phyloP scores from a whole-genome alignment of 2,329 filamentous ascomycete species.

The Aspergillus fischeri region DNA sequence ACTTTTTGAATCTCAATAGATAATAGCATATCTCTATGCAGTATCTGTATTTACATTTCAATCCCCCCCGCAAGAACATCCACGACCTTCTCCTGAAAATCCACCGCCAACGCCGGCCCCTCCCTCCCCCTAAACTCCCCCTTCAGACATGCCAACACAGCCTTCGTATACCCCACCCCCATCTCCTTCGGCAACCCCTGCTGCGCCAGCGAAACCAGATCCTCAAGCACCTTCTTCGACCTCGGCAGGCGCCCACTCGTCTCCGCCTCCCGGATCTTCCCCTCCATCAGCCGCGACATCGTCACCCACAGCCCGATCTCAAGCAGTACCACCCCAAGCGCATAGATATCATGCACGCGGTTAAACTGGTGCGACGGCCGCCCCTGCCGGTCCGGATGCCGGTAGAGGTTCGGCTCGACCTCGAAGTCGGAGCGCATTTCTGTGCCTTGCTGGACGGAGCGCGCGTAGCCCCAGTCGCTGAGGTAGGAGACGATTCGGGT shows the following conservation, averaged over 20 bases:
- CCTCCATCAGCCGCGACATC: slow-evolving; percentile 23
- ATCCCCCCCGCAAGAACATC: slow-evolving; percentile 13
- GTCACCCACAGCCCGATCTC: slow-evolving; percentile 36
- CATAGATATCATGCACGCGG: slow-evolving; percentile 35
- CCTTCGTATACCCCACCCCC: slow-evolving; percentile 20
- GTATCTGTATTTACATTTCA: not conserved
- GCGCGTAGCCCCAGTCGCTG: slow-evolving; percentile 25
- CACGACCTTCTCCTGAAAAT: slow-evolving; percentile 23
- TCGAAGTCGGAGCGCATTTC: slow-evolving; percentile 23
- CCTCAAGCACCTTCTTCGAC: slow-evolving; percentile 16
- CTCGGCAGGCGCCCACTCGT: slow-evolving; percentile 19
- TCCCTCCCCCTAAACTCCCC: slow-evolving; percentile 18
- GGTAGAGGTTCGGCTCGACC: slow-evolving; percentile 25
- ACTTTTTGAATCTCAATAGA: too few species aligned
- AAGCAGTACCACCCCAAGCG: slow-evolving; percentile 36
- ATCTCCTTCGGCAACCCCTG: slow-evolving; percentile 21
- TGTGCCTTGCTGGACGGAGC: slow-evolving; percentile 20
- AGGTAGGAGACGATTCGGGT: slow-evolving; percentile 18
- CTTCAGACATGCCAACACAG: slow-evolving; percentile 20
- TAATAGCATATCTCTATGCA: too few species aligned
- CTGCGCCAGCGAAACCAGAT: slow-evolving; percentile 16
- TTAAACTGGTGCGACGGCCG: slow-evolving; percentile 24
- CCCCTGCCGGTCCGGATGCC: slow-evolving; percentile 31
- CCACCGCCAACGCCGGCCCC: slow-evolving; percentile 20
- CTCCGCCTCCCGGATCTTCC: slow-evolving; percentile 19